Percentiles rank a stretch among this genome's conserved stretches.
Evolutionary conservation across 2,329 filamentous ascomycete genomes (phyloP).

Genomic region (Fusarium pseudoanthophilum): DNA sequence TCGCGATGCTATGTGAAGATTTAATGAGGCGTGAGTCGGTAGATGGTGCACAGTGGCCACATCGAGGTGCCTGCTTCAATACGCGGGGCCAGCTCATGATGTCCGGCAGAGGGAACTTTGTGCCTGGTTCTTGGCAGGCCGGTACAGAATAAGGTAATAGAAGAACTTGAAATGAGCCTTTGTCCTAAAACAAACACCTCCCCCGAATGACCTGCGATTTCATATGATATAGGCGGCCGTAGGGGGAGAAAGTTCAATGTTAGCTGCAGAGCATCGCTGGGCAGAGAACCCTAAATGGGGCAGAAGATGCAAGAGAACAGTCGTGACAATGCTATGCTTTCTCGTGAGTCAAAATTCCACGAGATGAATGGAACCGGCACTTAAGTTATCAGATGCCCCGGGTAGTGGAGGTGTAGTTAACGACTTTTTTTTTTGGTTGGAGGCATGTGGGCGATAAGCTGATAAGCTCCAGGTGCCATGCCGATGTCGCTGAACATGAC

Average conservation of each 20-base stretch:
- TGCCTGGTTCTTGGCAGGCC: conserved; percentile 5
- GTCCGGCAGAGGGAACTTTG: conserved; percentile 13
- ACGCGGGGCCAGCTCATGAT: conserved; percentile 55
- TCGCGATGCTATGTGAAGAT: conserved; percentile 3
- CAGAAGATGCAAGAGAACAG: neutral
- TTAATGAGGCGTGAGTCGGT: conserved; percentile 3
- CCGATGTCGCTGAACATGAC: conserved; percentile 39
- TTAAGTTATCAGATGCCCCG: conserved; percentile 27
- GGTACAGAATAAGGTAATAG: conserved; percentile 10
- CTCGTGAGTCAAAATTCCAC: conserved; percentile 34
- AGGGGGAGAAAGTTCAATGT: conserved; percentile 19
- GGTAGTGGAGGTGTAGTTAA: conserved; percentile 27
- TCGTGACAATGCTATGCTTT: neutral
- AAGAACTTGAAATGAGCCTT: conserved; percentile 7
- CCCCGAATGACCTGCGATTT: conserved; percentile 36
- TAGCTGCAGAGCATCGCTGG: conserved; percentile 41
- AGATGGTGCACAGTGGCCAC: conserved; percentile 37
- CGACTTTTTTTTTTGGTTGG: conserved; percentile 14
- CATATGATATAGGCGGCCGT: conserved; percentile 33
- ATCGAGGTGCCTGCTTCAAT: conserved; percentile 53
- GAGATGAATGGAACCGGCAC: conserved; percentile 2
- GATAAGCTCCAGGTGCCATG: conserved; percentile 39
- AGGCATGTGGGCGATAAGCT: conserved; percentile 39
- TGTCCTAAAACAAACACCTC: conserved; percentile 13
- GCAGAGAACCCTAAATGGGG: neutral